Percentiles rank a stretch among this genome's conserved stretches.
phyloP scores from a whole-genome alignment of 306 rosid species.

The Cicer yamashitae region DNA sequence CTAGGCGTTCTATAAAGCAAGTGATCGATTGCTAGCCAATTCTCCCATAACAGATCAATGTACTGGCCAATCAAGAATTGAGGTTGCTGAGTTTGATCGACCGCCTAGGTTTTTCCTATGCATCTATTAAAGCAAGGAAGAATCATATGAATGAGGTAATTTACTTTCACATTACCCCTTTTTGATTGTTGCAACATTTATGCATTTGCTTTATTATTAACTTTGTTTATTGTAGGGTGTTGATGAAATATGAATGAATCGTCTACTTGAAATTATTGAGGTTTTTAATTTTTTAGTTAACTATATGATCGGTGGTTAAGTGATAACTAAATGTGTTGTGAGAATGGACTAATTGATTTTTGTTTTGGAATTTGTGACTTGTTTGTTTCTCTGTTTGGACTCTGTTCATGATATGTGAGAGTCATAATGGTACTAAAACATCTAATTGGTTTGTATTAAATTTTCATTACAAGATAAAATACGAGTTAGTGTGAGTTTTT shows the following conservation, averaged over 20 bases:
- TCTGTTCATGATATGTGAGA: slow-evolving; percentile 88
- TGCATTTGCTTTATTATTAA: background rate
- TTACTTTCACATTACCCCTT: background rate
- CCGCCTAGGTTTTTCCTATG: slow-evolving; percentile 85
- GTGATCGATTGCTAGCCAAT: too few relatives aligned
- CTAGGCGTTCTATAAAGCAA: too few relatives aligned
- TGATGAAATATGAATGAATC: slow-evolving; percentile 7
- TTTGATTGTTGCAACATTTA: background rate
- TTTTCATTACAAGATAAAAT: slow-evolving; percentile 94
- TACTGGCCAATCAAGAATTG: slow-evolving; percentile 92
- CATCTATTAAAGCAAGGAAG: slow-evolving; percentile 76
- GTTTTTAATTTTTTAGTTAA: background rate
- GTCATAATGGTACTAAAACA: slow-evolving; percentile 91
- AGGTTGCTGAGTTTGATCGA: slow-evolving; percentile 96
- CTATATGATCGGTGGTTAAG: slow-evolving; percentile 17
- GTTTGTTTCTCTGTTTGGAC: slow-evolving; percentile 60
- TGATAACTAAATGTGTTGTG: slow-evolving; percentile 10
- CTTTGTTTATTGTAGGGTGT: background rate
- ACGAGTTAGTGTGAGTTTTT: slow-evolving; percentile 63
- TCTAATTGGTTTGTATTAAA: too few relatives aligned
- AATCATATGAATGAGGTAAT: slow-evolving; percentile 69
- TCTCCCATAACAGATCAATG: background rate
- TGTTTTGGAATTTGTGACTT: slow-evolving; percentile 3
- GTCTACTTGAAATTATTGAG: background rate
- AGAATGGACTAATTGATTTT: background rate